Evolutionary conservation across 805 yeast species (phyloP).

Genomic region (Saccharomycopsis sp.): DNA sequence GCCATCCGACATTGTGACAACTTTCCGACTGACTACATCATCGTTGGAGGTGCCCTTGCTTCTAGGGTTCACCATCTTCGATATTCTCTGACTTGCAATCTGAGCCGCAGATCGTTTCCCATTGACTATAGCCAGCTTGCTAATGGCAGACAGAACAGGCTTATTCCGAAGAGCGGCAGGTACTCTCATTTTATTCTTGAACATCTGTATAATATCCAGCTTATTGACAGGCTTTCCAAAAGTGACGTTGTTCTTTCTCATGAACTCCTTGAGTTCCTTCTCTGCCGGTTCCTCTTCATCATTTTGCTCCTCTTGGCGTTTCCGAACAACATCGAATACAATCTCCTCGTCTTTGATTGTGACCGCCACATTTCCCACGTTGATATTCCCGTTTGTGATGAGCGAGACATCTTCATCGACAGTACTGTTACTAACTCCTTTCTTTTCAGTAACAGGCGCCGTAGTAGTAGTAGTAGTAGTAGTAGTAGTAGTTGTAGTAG

Average conservation of each 20-base stretch:
- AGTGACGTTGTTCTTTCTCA: background rate
- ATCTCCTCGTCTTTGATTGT: conserved; percentile 5
- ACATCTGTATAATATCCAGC: conserved; percentile 17
- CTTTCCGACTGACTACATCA: too few relatives aligned
- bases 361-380: conserved; percentile 1
- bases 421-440: background rate
- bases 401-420: background rate
- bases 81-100: conserved; percentile 1
- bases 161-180: conserved; percentile 11
- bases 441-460: background rate
- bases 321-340: background rate
- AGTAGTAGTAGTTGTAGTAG: background rate
- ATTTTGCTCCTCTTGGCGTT: background rate
- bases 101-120: background rate
- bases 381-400: background rate
- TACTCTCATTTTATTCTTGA: conserved; percentile 15
- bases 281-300: conserved; percentile 1
- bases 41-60: too few relatives aligned
- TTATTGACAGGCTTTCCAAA: conserved; percentile 6
- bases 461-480: background rate
- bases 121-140: background rate
- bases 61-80: too few relatives aligned
- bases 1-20: too few relatives aligned
- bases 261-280: background rate
- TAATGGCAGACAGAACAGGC: too few relatives aligned